phyloP scores from a whole-genome alignment of 2,329 filamentous ascomycete species.

The Diplodia mutila region DNA sequence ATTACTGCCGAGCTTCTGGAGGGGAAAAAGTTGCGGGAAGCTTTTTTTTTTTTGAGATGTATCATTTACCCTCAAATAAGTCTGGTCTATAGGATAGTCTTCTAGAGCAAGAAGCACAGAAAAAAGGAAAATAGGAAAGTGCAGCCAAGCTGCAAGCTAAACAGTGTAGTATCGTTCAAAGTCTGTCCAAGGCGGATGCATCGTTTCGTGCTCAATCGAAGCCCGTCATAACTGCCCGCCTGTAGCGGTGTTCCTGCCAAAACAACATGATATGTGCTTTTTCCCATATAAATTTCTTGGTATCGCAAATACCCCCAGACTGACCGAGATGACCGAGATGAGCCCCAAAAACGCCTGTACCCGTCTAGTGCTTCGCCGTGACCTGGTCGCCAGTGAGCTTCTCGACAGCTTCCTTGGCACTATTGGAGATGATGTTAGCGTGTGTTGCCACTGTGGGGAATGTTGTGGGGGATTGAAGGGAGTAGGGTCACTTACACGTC shows the following conservation, averaged over 20 bases:
- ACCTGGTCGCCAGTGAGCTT: conserved; percentile 66
- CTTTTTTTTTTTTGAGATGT: background rate
- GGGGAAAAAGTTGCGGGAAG: background rate
- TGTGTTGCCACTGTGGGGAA: background rate
- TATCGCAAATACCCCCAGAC: conserved; percentile 15
- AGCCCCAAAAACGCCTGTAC: conserved; percentile 18
- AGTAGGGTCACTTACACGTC: conserved; percentile 72
- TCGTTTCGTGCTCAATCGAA: conserved; percentile 17
- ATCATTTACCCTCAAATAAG: background rate
- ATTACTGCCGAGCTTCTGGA: background rate
- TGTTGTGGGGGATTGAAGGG: background rate
- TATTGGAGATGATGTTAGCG: conserved; percentile 35
- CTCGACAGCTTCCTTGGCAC: conserved; percentile 68
- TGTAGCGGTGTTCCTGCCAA: conserved; percentile 6
- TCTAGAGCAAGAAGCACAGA: background rate
- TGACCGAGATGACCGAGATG: conserved; percentile 14
- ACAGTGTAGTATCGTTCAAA: conserved; percentile 12
- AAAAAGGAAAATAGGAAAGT: background rate
- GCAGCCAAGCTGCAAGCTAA: conserved; percentile 12
- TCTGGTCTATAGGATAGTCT: conserved; percentile 2
- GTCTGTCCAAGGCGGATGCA: conserved; percentile 2
- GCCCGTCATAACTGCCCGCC: conserved; percentile 12
- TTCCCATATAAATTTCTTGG: conserved; percentile 2
- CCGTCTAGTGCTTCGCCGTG: conserved; percentile 65
- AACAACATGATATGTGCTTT: conserved; percentile 16